These are phyloP conservation scores for Rubia peregrina DNA, from an alignment of 305 asterid species.

Conservation along the genomic window DNA sequence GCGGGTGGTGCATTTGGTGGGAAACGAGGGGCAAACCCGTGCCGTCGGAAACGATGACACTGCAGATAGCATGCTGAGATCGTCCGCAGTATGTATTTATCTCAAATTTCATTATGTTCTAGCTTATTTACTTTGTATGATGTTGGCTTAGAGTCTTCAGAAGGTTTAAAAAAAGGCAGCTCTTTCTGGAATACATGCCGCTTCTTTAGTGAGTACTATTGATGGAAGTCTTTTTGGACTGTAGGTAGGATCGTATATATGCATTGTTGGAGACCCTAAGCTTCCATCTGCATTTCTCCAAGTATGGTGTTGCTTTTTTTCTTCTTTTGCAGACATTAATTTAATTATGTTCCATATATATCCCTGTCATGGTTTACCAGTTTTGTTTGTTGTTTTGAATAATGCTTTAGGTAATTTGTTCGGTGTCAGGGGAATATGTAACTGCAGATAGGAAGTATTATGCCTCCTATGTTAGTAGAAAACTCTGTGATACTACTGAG, in stretches of 20 bases:
- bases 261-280: conserved; percentile 85
- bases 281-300: conserved; percentile 96
- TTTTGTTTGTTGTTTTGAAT: not conserved
- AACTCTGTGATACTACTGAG: conserved; percentile 86
- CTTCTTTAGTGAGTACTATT: not conserved
- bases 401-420: conserved; percentile 73
- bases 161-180: not conserved
- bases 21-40: no score
- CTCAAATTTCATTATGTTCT: conserved; percentile 20
- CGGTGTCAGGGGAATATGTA: conserved; percentile 99
- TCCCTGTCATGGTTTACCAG: conserved; percentile 6
- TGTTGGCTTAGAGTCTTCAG: not conserved
- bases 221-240: conserved; percentile 11
- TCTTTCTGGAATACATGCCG: not conserved
- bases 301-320: conserved; percentile 35
- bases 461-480: conserved; percentile 88
- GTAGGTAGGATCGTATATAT: conserved; percentile 95
- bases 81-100: conserved; percentile 76
- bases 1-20: no score
- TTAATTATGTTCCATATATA: not conserved
- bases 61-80: conserved; percentile 87
- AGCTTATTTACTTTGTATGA: conserved; percentile 9
- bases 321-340: conserved; percentile 5
- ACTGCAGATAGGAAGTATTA: conserved; percentile 89
- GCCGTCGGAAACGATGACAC: conserved; percentile 65